phyloP scores from a whole-genome alignment of 441 rosid species.

The Kokia cookei region DNA sequence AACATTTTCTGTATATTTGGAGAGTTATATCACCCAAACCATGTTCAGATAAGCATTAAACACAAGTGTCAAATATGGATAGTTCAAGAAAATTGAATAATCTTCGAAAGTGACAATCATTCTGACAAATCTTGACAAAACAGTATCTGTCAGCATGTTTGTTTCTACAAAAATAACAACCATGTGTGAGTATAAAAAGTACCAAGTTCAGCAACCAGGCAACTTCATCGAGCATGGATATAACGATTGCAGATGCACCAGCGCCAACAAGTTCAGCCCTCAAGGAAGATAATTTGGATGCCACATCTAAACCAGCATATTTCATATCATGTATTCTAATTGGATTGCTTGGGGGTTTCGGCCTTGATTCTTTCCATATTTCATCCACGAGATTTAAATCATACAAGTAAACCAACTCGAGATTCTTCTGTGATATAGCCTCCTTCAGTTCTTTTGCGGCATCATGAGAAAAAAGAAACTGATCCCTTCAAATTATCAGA shows the following conservation, averaged over 20 bases:
- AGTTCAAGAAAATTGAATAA: neutral
- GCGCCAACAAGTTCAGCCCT: slow-evolving; percentile 63
- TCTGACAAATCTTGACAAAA: neutral
- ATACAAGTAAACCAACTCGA: slow-evolving; percentile 73
- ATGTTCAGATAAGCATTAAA: neutral
- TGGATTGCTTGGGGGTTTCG: slow-evolving; percentile 71
- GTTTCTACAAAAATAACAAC: neutral
- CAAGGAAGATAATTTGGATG: slow-evolving; percentile 60
- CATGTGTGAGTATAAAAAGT: slow-evolving; percentile 9
- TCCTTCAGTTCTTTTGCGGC: slow-evolving; percentile 92
- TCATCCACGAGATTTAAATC: slow-evolving; percentile 75
- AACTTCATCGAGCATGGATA: slow-evolving; percentile 96
- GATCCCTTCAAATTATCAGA: slow-evolving; percentile 78
- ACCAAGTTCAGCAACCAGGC: slow-evolving; percentile 98
- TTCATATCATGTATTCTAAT: slow-evolving; percentile 81
- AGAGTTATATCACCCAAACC: neutral
- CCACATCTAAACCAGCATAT: slow-evolving; percentile 81
- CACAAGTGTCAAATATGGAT: neutral
- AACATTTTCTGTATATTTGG: neutral
- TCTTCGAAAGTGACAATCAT: neutral
- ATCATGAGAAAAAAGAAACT: slow-evolving; percentile 95
- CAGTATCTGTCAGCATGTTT: neutral
- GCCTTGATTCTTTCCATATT: slow-evolving; percentile 86
- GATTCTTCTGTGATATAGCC: slow-evolving; percentile 68
- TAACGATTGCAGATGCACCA: slow-evolving; percentile 73